Conservation (phyloP, 352 stramenopile genomes). For the Globisporangium nagaii region DNA sequence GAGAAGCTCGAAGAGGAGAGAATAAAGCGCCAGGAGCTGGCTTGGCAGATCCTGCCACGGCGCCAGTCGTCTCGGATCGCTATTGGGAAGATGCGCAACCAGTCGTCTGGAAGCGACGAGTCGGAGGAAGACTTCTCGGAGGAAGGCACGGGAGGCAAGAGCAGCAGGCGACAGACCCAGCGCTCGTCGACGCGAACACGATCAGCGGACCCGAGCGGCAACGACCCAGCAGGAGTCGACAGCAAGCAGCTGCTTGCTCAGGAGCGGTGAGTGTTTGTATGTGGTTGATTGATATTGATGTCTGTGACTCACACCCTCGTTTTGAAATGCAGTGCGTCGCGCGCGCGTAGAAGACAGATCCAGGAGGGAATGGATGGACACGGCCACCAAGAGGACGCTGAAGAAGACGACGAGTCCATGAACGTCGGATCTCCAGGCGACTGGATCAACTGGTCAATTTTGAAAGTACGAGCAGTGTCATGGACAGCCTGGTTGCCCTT, state of each 20-base stretch:
- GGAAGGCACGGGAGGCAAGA: constrained; percentile 12
- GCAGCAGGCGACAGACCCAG: not conserved
- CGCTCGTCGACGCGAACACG: constrained; percentile 8
- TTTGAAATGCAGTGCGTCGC: constrained; percentile 43
- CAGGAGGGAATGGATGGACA: constrained; percentile 36
- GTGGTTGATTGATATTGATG: too few species aligned
- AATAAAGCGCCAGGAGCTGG: constrained; percentile 60
- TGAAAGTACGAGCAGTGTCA: constrained; percentile 29
- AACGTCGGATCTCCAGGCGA: constrained; percentile 15
- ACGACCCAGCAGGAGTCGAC: constrained; percentile 5
- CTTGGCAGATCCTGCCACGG: constrained; percentile 73
- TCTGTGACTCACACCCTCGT: too few species aligned
- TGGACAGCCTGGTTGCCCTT: too few species aligned
- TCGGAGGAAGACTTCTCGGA: constrained; percentile 30
- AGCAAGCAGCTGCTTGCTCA: constrained; percentile 29
- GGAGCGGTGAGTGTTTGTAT: constrained; percentile 39
- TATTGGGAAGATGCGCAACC: constrained; percentile 68
- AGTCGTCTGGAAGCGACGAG: constrained; percentile 38
- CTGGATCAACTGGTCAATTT: constrained; percentile 70
- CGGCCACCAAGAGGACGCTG: constrained; percentile 26
- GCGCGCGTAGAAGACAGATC: constrained; percentile 48
- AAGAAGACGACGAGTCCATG: constrained; percentile 22
- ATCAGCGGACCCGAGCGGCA: constrained; percentile 1
- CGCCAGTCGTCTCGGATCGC: constrained; percentile 80
- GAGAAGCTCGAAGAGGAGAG: constrained; percentile 63